Percentiles rank a stretch among this genome's conserved stretches.
Evolutionary conservation across 257 asterid genomes (phyloP).

Genomic region (Echites panduratus): DNA sequence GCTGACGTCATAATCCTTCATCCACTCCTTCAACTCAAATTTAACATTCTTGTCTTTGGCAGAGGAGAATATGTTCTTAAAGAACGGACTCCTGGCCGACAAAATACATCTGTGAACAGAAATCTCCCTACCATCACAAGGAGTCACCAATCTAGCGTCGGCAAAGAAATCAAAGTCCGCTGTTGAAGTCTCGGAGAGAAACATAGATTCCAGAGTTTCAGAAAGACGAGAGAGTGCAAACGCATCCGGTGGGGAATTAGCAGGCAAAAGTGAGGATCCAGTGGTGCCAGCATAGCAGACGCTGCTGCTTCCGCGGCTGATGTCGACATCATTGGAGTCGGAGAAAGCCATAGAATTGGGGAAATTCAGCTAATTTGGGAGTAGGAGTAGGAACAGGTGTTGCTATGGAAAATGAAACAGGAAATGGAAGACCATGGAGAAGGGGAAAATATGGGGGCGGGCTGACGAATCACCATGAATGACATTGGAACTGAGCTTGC

Average conservation of each 20-base stretch:
- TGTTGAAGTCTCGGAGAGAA: slow-evolving; percentile 33
- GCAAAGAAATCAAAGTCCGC: slow-evolving; percentile 70
- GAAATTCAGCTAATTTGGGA: neutral
- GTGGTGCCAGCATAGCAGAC: slow-evolving; percentile 46
- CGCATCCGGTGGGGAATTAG: slow-evolving; percentile 25
- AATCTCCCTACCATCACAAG: slow-evolving; percentile 54
- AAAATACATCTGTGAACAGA: slow-evolving; percentile 81
- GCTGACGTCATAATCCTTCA: slow-evolving; percentile 67
- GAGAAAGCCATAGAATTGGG: slow-evolving; percentile 24
- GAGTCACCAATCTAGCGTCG: slow-evolving; percentile 54
- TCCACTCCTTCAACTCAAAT: slow-evolving; percentile 58
- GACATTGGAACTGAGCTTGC: slow-evolving; percentile 3
- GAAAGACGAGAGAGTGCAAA: slow-evolving; percentile 58
- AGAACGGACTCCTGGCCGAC: slow-evolving; percentile 69
- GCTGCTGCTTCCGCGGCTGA: slow-evolving; percentile 60
- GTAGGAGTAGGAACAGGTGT: neutral
- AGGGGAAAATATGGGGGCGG: neutral
- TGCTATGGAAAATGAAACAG: neutral
- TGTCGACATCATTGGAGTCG: slow-evolving; percentile 54
- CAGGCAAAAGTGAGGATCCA: slow-evolving; percentile 21
- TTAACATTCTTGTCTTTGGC: slow-evolving; percentile 32
- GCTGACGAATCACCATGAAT: neutral
- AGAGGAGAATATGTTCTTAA: slow-evolving; percentile 42
- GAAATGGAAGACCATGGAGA: neutral
- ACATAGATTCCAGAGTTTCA: slow-evolving; percentile 57